These are phyloP conservation scores for Venturia pyrina DNA, from an alignment of 2,329 filamentous ascomycete species.

Conservation along the genomic window DNA sequence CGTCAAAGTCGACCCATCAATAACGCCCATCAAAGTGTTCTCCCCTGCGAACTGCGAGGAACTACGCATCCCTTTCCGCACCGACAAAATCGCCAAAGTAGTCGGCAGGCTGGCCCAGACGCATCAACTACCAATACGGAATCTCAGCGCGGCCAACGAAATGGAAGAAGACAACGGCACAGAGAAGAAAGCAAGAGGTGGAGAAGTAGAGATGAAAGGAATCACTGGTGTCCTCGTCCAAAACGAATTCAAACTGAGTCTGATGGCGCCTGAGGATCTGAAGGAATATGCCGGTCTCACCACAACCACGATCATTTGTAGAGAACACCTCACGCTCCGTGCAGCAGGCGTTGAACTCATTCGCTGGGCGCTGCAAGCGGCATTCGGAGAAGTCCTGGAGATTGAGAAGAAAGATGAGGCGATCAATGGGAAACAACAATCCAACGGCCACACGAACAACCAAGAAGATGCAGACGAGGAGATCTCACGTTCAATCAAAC, in stretches of 20 bases:
- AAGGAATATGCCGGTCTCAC: conserved; percentile 95
- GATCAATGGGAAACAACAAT: conserved; percentile 26
- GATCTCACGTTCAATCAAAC: conserved; percentile 41
- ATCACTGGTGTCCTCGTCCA: conserved; percentile 89
- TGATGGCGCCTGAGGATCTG: conserved; percentile 95
- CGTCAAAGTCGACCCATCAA: conserved; percentile 22
- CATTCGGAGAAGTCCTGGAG: conserved; percentile 68
- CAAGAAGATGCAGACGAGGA: conserved; percentile 57
- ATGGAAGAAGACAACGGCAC: conserved; percentile 28
- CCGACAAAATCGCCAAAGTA: conserved; percentile 91
- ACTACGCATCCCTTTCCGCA: conserved; percentile 86
- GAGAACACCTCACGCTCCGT: conserved; percentile 77
- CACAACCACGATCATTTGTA: conserved; percentile 87
- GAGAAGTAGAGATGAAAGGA: conserved; percentile 38
- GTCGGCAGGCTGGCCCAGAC: conserved; percentile 86
- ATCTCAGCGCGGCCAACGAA: conserved; percentile 28
- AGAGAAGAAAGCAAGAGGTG: conserved; percentile 20
- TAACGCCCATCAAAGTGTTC: conserved; percentile 76
- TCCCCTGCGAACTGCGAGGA: conserved; percentile 93
- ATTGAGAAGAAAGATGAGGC: conserved; percentile 5
- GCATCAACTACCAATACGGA: conserved; percentile 47
- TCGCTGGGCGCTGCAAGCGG: conserved; percentile 86
- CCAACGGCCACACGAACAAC: conserved; percentile 21
- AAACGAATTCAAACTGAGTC: conserved; percentile 91
- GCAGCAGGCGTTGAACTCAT: conserved; percentile 87